These are phyloP conservation scores for Yamadazyma trypodendri DNA, from an alignment of 1,139 yeast species.

Conservation along the genomic window DNA sequence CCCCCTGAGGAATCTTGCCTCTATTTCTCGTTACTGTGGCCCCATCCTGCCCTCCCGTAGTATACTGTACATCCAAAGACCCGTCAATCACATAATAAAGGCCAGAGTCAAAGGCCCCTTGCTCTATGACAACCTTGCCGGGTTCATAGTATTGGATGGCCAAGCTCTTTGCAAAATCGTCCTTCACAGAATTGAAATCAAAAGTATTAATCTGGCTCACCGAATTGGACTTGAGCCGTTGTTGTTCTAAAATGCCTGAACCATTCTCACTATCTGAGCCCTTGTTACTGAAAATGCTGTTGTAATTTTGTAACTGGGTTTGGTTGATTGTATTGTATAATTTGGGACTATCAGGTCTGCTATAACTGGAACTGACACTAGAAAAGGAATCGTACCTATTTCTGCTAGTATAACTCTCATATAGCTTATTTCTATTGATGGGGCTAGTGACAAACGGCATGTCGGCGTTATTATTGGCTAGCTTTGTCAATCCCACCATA, in stretches of 20 bases:
- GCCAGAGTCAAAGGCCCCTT: conserved; percentile 69
- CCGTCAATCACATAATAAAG: conserved; percentile 81
- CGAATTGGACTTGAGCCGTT: conserved; percentile 9
- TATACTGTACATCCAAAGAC: conserved; percentile 50
- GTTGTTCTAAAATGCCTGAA: conserved; percentile 8
- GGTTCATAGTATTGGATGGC: conserved; percentile 56
- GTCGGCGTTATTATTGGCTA: conserved; percentile 19
- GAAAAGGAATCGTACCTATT: conserved; percentile 21
- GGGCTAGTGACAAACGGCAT: conserved; percentile 8
- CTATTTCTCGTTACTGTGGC: conserved; percentile 23
- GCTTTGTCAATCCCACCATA: conserved; percentile 26
- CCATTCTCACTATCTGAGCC: conserved; percentile 6
- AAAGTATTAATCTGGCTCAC: conserved; percentile 4
- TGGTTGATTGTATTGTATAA: conserved; percentile 31
- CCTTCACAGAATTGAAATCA: conserved; percentile 37
- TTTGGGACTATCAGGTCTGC: conserved; percentile 22
- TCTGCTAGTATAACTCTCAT: conserved; percentile 22
- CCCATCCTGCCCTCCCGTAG: conserved; percentile 20
- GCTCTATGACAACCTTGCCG: conserved; percentile 58
- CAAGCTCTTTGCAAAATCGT: conserved; percentile 63
- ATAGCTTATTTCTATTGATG: conserved; percentile 16
- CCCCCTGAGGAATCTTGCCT: conserved; percentile 71
- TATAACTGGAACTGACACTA: conserved; percentile 16
- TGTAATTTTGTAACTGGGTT: conserved; percentile 15
- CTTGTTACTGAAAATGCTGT: conserved; percentile 4